Evolutionary conservation across 208 protist genomes (phyloP), one percentile per base, ranked within the genome.

Genomic region (Kentomonas sorsogonicus): DNA sequence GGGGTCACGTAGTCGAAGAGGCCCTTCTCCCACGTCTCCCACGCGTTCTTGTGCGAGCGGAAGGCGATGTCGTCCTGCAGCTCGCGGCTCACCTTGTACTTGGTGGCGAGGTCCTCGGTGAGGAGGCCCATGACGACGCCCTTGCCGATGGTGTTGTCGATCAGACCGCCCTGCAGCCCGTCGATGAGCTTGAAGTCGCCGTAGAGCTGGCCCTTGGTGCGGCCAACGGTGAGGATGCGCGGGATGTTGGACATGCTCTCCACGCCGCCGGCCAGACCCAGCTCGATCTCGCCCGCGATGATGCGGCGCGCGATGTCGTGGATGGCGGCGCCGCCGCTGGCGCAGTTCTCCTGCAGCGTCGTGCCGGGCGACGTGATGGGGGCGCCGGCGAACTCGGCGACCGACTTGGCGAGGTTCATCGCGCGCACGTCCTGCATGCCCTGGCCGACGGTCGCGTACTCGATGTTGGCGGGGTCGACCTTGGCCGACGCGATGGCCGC

Each of bases 41-140:
- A 36, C 1, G 87, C 87, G 46, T 90, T 83, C 39, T 76, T 83
- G 78, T 97, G 97, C 23, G 90, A 96, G 56, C 80, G 45, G 51
- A 86, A 79, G 33, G 96, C 93, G 62, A 90, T 97, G 20, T 86
- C 79, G 74, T 98, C 95, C 69, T 98, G 94, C 41, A 86, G 44
- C 64, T 96, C 75, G 50, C 89, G 77, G 27, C 87, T 86, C 30
- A 98, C 80, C 34, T 65, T 69, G 57, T 95, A 82, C 67, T 97
- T 86, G 43, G 78, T 68, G 16, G 86, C 88, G 43, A 83, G 81
- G 27, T 74, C 61, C 59, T 98, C 96, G 27, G 77, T 80, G 43
- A 89, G 69, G 16, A 79, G 63, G 38, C 69, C 69, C 81, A 81
- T 81, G 26, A 85, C n/a, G 40, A 63, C 70, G 53, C 81, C 77